Percentiles rank a stretch among this genome's conserved stretches.
Conservation (phyloP, 495 filamentous ascomycete genomes). For the Aspergillus indologenus region DNA sequence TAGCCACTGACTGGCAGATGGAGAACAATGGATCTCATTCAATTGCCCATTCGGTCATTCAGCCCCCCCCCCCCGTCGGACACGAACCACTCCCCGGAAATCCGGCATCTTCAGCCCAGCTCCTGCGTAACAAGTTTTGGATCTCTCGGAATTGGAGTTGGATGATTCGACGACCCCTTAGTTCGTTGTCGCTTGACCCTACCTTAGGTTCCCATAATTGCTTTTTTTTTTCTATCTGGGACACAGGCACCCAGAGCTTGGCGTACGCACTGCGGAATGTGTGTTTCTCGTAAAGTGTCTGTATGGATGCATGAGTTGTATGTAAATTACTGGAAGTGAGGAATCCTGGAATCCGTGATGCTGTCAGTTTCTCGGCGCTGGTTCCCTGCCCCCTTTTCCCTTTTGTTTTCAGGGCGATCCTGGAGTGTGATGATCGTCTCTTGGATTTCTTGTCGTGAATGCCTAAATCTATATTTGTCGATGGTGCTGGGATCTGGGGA, state of each 20-base stretch:
- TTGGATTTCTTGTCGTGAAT: not conserved
- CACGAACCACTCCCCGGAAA: not conserved
- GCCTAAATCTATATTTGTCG: not conserved
- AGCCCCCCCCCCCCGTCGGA: no score
- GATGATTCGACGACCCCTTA: not conserved
- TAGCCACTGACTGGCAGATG: no score
- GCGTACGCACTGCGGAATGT: not conserved
- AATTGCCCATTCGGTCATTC: not conserved
- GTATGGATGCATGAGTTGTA: not conserved
- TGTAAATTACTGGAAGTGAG: slow-evolving; percentile 4
- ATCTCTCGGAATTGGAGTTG: no score
- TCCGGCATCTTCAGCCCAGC: not conserved
- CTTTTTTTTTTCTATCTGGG: not conserved
- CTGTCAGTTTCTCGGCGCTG: slow-evolving; percentile 6
- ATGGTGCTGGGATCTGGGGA: not conserved
- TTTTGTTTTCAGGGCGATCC: not conserved
- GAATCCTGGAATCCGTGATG: no score
- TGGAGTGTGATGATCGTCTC: not conserved
- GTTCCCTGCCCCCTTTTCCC: not conserved
- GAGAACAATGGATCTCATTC: not conserved
- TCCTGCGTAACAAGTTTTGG: no score
- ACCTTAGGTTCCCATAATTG: not conserved
- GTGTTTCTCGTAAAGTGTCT: not conserved
- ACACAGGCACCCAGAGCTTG: not conserved
- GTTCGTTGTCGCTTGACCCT: not conserved